Evolutionary conservation across 768 basidiomycete species (phyloP), one percentile per base, ranked within the genome.

Genomic region (Naganishia kalamii): DNA sequence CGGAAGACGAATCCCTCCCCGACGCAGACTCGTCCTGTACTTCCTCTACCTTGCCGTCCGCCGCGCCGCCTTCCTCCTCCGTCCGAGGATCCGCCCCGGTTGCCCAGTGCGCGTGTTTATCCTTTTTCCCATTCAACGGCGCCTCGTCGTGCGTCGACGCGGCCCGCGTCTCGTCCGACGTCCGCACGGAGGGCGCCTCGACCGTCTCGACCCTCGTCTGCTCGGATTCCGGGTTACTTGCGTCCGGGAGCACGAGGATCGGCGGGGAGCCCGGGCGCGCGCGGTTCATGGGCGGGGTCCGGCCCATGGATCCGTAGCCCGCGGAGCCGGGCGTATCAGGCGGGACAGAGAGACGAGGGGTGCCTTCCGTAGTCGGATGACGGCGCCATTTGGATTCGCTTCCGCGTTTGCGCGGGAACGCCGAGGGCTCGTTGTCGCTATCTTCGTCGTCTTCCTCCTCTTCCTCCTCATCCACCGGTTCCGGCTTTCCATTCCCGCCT

Each of bases 371-470:
- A 32, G 29, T 52, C 3, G 29, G 30, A 12, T 52, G 12, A 29
- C 21, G 54, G 19, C 37, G 37, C 54, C 54, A 57, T 37, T 32
- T 32, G 11, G 51, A 52, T 35, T 52, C 32, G 4, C 13, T 30
- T 49, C 32, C 19, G 27, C 48, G 27, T 25, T 13, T 29, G 27
- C 48, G 7, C 32, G 35, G 48, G 23, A 59, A 44, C 17, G 37
- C 33, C 29, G 44, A 15, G 40, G 52, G 44, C 37, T 21, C 47
- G 32, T 12, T 23, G 23, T 23, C 51, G 17, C 21, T 65, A 40
- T 57, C 62, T 23, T 47, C 64, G 52, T 30, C 57, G 43, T 44
- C 52, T 25, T 40, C 64, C 65, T 37, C 67, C n/a, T 30, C 50
- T 27, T 51, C 50, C 29, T 30, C 50, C 3, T 51, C 50, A 17